These are phyloP conservation scores for Yarrowia deformans DNA, from an alignment of 805 yeast genomes.

Conservation along the genomic window DNA sequence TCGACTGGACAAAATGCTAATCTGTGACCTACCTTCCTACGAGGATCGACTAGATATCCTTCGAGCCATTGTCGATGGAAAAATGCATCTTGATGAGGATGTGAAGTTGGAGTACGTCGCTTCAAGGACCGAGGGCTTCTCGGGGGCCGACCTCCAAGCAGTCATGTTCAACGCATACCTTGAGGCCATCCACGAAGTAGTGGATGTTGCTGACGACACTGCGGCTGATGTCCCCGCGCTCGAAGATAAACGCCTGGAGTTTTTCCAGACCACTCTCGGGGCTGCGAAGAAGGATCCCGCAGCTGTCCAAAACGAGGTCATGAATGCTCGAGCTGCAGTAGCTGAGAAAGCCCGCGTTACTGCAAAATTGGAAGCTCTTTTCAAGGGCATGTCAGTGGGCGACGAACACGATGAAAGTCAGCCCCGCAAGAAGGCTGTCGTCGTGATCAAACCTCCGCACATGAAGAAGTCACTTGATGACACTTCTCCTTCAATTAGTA, in stretches of 20 bases:
- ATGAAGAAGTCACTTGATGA: slow-evolving; percentile 69
- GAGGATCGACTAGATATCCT: slow-evolving; percentile 80
- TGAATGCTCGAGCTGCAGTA: slow-evolving; percentile 36
- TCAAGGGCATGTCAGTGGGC: slow-evolving; percentile 29
- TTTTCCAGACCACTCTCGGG: slow-evolving; percentile 24
- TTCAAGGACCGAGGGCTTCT: slow-evolving; percentile 69
- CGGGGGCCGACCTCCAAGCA: slow-evolving; percentile 97
- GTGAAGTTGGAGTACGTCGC: slow-evolving; percentile 66
- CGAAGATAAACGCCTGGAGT: slow-evolving; percentile 49
- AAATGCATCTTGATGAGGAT: slow-evolving; percentile 64
- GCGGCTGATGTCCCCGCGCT: slow-evolving; percentile 51
- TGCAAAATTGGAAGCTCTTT: slow-evolving; percentile 42
- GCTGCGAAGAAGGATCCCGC: slow-evolving; percentile 21
- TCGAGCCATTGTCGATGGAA: slow-evolving; percentile 56
- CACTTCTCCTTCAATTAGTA: slow-evolving; percentile 89
- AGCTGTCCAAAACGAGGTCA: slow-evolving; percentile 17
- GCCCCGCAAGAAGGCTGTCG: slow-evolving; percentile 20
- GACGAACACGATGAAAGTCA: not conserved
- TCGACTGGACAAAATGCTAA: slow-evolving; percentile 87
- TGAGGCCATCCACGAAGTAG: slow-evolving; percentile 70
- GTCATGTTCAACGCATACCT: slow-evolving; percentile 89
- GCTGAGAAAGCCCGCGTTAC: slow-evolving; percentile 41
- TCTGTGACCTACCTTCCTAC: slow-evolving; percentile 83
- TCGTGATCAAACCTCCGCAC: slow-evolving; percentile 59
- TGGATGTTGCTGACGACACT: slow-evolving; percentile 48